phyloP scores from a whole-genome alignment of 441 rosid species.

The Erodium chrysanthum region DNA sequence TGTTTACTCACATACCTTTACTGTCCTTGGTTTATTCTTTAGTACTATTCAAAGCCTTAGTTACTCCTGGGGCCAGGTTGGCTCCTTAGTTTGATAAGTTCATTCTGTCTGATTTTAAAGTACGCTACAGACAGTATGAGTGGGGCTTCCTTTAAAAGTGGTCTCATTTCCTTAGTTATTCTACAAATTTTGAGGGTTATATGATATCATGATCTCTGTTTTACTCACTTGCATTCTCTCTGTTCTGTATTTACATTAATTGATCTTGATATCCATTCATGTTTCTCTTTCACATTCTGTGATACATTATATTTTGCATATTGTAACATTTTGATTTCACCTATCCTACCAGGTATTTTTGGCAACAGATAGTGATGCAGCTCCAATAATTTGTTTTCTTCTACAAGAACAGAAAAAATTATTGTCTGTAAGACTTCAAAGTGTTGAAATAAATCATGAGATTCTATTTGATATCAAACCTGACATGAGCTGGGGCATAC shows the following conservation, averaged over 20 bases:
- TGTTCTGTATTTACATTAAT: neutral
- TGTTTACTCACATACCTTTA: neutral
- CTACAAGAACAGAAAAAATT: slow-evolving; percentile 82
- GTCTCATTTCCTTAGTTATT: neutral
- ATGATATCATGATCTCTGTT: neutral
- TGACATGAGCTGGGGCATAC: slow-evolving; percentile 85
- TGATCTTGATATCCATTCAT: slow-evolving; percentile 7
- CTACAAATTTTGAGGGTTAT: neutral
- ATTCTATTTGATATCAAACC: slow-evolving; percentile 68
- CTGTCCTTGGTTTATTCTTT: neutral
- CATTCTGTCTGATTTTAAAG: neutral
- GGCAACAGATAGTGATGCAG: slow-evolving; percentile 73
- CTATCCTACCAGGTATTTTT: slow-evolving; percentile 60
- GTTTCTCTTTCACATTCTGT: neutral
- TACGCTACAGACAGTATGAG: neutral
- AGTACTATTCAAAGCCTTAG: slow-evolving; percentile 1
- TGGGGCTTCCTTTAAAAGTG: neutral
- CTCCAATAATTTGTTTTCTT: slow-evolving; percentile 78
- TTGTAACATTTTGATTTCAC: slow-evolving; percentile 14
- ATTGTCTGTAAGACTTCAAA: slow-evolving; percentile 78
- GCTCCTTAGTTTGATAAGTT: neutral
- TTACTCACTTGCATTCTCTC: neutral
- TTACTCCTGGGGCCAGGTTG: slow-evolving; percentile 3
- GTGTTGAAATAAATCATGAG: slow-evolving; percentile 70
- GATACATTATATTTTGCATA: neutral